Evolutionary conservation across 306 rosid species (phyloP).

Genomic region (Trichosanthes cucumerina): DNA sequence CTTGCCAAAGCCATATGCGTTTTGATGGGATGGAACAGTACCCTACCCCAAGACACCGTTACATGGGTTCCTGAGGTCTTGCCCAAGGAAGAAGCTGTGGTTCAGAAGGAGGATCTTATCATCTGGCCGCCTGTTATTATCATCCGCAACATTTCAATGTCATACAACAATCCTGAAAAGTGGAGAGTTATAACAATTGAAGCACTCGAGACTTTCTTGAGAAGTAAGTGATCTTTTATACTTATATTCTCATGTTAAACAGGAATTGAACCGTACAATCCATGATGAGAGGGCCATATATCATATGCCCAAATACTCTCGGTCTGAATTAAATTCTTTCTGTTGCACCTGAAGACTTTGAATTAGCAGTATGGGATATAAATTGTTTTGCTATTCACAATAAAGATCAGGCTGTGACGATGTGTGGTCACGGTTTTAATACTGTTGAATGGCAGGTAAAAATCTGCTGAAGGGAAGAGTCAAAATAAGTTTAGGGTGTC

Average conservation of each 20-base stretch:
- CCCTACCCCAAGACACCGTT: constrained; percentile 52
- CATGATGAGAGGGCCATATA: neutral
- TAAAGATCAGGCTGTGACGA: no score
- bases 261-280: neutral
- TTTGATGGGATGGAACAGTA: constrained; percentile 85
- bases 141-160: constrained; percentile 70
- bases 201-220: constrained; percentile 65
- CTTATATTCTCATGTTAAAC: neutral
- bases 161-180: constrained; percentile 48
- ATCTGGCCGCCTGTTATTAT: constrained; percentile 83
- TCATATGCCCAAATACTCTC: no score
- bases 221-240: constrained; percentile 44
- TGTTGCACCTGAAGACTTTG: no score
- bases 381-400: no score
- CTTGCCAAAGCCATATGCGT: constrained; percentile 86
- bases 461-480: constrained; percentile 77
- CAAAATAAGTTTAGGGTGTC: constrained; percentile 40
- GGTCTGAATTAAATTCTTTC: no score
- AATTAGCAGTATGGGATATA: no score
- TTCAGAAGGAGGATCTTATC: constrained; percentile 90
- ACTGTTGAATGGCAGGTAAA: constrained; percentile 41
- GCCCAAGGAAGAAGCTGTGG: constrained; percentile 51
- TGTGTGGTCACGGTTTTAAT: neutral
- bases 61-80: constrained; percentile 81
- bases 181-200: constrained; percentile 78